Evolutionary conservation across 2,329 filamentous ascomycete genomes (phyloP).

Genomic region (Myriosclerotinia curreyana): DNA sequence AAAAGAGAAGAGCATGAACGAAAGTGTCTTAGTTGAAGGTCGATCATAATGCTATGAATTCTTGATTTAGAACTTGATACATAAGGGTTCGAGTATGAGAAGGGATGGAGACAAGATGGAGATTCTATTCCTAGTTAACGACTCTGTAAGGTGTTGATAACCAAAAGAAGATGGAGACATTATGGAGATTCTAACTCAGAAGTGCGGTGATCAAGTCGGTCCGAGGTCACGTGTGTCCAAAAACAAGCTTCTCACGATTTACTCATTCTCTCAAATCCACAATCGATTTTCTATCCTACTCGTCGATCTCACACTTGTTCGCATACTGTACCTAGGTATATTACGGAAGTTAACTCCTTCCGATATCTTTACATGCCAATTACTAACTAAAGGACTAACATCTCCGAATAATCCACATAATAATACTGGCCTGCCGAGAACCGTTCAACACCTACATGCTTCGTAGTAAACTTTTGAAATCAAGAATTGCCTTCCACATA

Average conservation of each 20-base stretch:
- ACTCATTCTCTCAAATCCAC: too few species aligned
- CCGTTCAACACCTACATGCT: background rate
- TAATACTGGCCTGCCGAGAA: background rate
- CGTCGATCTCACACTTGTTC: background rate
- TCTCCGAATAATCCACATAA: slow-evolving; percentile 9
- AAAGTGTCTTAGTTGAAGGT: slow-evolving; percentile 9
- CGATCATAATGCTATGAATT: background rate
- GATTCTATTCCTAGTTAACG: background rate
- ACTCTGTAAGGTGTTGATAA: too few species aligned
- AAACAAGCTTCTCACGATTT: slow-evolving; percentile 5
- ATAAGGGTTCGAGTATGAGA: background rate
- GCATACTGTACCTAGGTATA: background rate
- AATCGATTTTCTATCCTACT: background rate
- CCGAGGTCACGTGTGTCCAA: too few species aligned
- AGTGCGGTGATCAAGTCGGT: too few species aligned
- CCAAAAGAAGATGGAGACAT: background rate
- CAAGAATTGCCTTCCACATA: background rate
- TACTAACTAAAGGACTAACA: slow-evolving; percentile 11
- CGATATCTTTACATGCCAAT: background rate
- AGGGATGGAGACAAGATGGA: background rate
- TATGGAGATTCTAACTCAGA: too few species aligned
- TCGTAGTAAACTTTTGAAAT: background rate
- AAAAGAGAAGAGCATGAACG: background rate
- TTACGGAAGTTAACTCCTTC: background rate
- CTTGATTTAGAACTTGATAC: background rate